Evolutionary conservation across 2,329 filamentous ascomycete species (phyloP).

Genomic region (Lachnellula subtilissima): DNA sequence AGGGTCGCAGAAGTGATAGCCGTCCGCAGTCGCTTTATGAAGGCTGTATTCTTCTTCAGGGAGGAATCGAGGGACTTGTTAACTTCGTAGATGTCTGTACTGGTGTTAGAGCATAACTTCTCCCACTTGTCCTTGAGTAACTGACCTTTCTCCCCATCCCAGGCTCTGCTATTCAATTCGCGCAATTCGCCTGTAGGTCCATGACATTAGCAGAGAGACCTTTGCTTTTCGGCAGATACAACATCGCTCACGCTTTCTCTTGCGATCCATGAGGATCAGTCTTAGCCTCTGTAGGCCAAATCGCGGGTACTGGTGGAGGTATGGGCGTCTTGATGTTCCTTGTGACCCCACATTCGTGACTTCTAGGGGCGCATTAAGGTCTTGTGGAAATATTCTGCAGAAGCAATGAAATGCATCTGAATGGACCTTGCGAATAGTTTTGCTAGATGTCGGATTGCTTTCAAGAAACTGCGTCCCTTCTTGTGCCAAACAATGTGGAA

Average conservation of each 20-base stretch:
- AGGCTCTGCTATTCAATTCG: constrained; percentile 79
- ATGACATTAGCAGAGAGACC: constrained; percentile 16
- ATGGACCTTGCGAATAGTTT: constrained; percentile 8
- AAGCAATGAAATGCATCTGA: constrained; percentile 34
- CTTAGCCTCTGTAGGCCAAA: constrained; percentile 18
- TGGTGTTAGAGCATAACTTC: constrained; percentile 12
- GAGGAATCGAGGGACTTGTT: constrained; percentile 84
- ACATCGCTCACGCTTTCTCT: constrained; percentile 52
- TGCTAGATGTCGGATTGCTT: constrained; percentile 4
- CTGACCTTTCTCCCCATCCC: constrained; percentile 82
- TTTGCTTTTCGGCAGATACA: neutral
- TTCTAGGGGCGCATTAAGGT: constrained; percentile 32
- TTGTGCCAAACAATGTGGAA: neutral
- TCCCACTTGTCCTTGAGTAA: constrained; percentile 2
- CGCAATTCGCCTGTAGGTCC: constrained; percentile 71
- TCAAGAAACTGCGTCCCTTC: constrained; percentile 7
- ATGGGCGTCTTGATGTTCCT: constrained; percentile 24
- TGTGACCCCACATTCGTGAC: constrained; percentile 33
- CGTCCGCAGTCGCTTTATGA: constrained; percentile 93
- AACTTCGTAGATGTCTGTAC: constrained; percentile 40
- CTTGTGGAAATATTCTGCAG: constrained; percentile 27
- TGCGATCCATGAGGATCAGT: constrained; percentile 54
- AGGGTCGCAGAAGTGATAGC: constrained; percentile 77
- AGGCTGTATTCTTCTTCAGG: constrained; percentile 96
- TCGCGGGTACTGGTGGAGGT: constrained; percentile 16